phyloP scores from a whole-genome alignment of 345 rosid genomes.

The Viola odorata region DNA sequence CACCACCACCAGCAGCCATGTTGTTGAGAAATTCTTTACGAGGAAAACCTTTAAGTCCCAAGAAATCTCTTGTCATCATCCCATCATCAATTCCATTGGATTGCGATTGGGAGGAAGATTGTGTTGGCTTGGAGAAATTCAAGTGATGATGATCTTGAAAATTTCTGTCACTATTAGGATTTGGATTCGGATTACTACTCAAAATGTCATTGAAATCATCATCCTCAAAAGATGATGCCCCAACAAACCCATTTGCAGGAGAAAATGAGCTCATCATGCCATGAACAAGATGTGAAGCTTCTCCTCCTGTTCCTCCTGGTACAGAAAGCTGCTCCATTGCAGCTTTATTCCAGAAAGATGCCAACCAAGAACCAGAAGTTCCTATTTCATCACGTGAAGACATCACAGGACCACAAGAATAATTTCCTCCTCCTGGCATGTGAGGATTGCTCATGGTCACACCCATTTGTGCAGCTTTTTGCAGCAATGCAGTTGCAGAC shows the following conservation, averaged over 20 bases:
- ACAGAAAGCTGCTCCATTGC: constrained; percentile 17
- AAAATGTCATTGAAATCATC: constrained; percentile 22
- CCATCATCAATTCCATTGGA: constrained; percentile 13
- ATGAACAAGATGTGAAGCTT: constrained; percentile 20
- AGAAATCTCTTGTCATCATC: constrained; percentile 51
- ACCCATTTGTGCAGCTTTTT: constrained; percentile 44
- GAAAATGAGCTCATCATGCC: constrained; percentile 24
- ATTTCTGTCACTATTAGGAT: constrained; percentile 12
- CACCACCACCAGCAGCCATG: constrained; percentile 16
- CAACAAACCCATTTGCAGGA: constrained; percentile 20
- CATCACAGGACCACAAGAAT: constrained; percentile 10
- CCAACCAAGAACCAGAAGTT: constrained; percentile 21
- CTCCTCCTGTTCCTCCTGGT: constrained; percentile 5
- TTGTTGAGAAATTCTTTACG: constrained; percentile 22
- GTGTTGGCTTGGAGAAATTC: constrained; percentile 10
- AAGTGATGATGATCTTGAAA: constrained; percentile 5
- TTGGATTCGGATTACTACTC: neutral
- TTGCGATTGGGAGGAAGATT: neutral
- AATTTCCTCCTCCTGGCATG: constrained; percentile 1
- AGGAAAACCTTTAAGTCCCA: constrained; percentile 45
- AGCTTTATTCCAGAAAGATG: constrained; percentile 38
- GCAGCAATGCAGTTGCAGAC: constrained; percentile 47
- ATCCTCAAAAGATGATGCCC: constrained; percentile 19
- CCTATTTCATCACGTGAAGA: constrained; percentile 37
- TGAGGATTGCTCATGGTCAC: constrained; percentile 29